Base-by-base conservation (phyloP, 2,329 filamentous ascomycete genomes). In the Aspergillaceae sp. region DNA sequence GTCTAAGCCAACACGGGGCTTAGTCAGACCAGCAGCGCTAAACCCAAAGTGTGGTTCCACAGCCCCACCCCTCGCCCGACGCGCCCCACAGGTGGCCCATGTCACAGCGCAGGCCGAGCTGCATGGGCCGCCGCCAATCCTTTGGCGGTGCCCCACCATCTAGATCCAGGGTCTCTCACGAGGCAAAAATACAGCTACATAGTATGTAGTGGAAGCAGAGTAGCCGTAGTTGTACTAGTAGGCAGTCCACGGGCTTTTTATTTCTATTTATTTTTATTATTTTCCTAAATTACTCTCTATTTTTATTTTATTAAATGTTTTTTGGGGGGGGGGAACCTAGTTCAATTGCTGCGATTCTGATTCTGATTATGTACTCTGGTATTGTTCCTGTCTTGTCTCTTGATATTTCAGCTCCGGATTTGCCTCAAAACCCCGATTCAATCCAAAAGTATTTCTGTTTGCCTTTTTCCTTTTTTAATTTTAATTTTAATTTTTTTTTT, bases 171-270 rank as follows among this genome's bases (percentile, higher is more conserved):
- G 62, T 63, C 59, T 65, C 62, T 38, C 36, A 38, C 66, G 61
- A 68, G 62, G 63, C 64, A 66, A 60, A 58, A 66, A 60, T 29
- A 62, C 54, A 66, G 60, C 63, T 68, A 64, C 65, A 67, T 59
- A 59, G 60, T 57, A 55, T 64, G 66, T 62, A 59, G 66, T 67
- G 66, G 57, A 64, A 66, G 59, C 60, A 67, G 51, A 44, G 50
- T 8, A 50, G 53, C 51, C 54, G 51, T 50, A 53, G 51, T 50
- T 19, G 2, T 19, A 19, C 19, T 19, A 19, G 19, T 19, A 19
- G 2, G 19, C 19, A 19, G 19, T 19, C 19, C 19, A 19, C 19
- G 19, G 19, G 19, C 19, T 19, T 19, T 19, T 19, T 19, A 19
- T 19, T 19, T 19, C 19, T 19, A 19, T 19, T 19, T 19, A 19